Percentiles rank a stretch among this genome's conserved stretches.
Conservation (phyloP, 306 rosid species). For the Quercus cerris region DNA sequence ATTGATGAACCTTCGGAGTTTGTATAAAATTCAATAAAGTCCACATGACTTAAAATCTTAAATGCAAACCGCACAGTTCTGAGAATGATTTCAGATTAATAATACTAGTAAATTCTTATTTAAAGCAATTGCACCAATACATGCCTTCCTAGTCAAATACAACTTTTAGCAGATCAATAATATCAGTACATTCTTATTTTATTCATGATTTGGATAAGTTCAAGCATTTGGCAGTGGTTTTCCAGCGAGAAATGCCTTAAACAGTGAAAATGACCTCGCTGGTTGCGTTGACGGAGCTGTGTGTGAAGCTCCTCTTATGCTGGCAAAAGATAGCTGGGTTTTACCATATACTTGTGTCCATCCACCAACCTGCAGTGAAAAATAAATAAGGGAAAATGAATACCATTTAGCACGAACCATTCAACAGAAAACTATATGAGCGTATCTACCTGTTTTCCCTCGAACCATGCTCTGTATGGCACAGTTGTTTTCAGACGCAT, state of each 20-base stretch:
- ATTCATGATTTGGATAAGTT: neutral
- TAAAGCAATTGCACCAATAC: too few species aligned
- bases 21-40: too few species aligned
- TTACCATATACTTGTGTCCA: slow-evolving; percentile 32
- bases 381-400: neutral
- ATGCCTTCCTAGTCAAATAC: too few species aligned
- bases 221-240: slow-evolving; percentile 23
- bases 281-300: slow-evolving; percentile 21
- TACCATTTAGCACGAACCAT: neutral
- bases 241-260: slow-evolving; percentile 21
- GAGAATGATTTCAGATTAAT: neutral
- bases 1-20: too few species aligned
- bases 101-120: neutral
- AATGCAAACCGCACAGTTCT: too few species aligned
- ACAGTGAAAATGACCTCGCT: slow-evolving; percentile 20
- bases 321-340: slow-evolving; percentile 20
- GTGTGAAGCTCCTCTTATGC: slow-evolving; percentile 31
- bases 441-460: slow-evolving; percentile 29
- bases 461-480: slow-evolving; percentile 34
- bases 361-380: slow-evolving; percentile 30
- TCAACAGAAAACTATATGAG: neutral
- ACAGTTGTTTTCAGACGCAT: slow-evolving; percentile 20
- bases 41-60: too few species aligned
- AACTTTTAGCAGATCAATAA: too few species aligned
- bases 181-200: neutral